Evolutionary conservation across 1,284 basidiomycete species (phyloP).

Genomic region (Papiliotrema flavescens): DNA sequence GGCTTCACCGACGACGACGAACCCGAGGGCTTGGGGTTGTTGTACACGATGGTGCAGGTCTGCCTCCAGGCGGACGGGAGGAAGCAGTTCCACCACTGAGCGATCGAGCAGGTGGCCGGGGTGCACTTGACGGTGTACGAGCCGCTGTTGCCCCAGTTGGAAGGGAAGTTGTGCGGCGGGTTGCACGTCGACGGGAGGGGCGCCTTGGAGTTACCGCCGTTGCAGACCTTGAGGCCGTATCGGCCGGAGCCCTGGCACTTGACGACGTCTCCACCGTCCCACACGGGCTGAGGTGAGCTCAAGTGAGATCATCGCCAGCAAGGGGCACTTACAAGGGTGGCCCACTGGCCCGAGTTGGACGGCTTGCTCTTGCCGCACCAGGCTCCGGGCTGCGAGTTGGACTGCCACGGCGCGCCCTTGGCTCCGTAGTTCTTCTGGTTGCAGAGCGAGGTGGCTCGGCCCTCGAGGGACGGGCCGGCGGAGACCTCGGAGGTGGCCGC

Average conservation of each 20-base stretch:
- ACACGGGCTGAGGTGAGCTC: slow-evolving; percentile 10
- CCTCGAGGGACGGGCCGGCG: not conserved
- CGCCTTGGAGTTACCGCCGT: slow-evolving; percentile 22
- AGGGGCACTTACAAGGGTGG: slow-evolving; percentile 11
- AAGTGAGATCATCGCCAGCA: not conserved
- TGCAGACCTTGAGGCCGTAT: slow-evolving; percentile 23
- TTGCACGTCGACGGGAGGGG: slow-evolving; percentile 20
- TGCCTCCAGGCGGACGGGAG: slow-evolving; percentile 43
- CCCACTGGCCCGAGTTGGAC: slow-evolving; percentile 20
- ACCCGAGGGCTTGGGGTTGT: slow-evolving; percentile 28
- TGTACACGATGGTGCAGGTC: slow-evolving; percentile 49
- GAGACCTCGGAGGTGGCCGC: not conserved
- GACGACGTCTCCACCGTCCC: slow-evolving; percentile 23
- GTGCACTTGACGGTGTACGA: slow-evolving; percentile 3
- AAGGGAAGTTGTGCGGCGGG: slow-evolving; percentile 21
- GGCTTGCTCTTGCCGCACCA: slow-evolving; percentile 26
- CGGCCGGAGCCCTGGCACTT: slow-evolving; percentile 12
- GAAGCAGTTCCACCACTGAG: slow-evolving; percentile 32
- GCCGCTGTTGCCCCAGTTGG: not conserved
- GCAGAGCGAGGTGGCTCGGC: slow-evolving; percentile 11
- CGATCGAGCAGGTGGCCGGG: slow-evolving; percentile 2
- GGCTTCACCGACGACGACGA: not conserved
- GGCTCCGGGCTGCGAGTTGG: slow-evolving; percentile 21
- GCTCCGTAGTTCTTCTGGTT: slow-evolving; percentile 27
- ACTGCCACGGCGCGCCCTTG: slow-evolving; percentile 19